Evolutionary conservation across 1,284 basidiomycete species (phyloP).

Genomic region (Coniferiporia sulphurascens): DNA sequence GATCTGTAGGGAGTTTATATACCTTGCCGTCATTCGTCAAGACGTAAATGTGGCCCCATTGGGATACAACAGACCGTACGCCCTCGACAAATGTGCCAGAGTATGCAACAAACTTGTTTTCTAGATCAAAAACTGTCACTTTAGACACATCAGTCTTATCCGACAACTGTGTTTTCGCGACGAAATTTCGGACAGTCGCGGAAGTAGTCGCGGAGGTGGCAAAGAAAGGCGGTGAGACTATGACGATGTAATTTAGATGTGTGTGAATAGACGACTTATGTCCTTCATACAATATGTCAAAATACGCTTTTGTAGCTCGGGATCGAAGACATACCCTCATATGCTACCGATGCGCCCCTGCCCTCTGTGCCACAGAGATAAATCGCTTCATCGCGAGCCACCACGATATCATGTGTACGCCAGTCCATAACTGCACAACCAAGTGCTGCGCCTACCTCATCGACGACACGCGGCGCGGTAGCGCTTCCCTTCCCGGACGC

Average conservation of each 20-base stretch:
- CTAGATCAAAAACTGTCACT: constrained; percentile 87
- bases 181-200: constrained; percentile 73
- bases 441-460: constrained; percentile 82
- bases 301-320: background rate
- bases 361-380: constrained; percentile 85
- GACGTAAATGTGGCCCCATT: constrained; percentile 76
- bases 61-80: constrained; percentile 73
- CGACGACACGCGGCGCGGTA: constrained; percentile 61
- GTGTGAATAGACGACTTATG: constrained; percentile 67
- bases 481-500: constrained; percentile 75
- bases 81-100: constrained; percentile 76
- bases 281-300: constrained; percentile 34
- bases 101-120: constrained; percentile 90
- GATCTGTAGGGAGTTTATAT: constrained; percentile 19
- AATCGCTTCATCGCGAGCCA: constrained; percentile 90
- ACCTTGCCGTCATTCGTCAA: constrained; percentile 75
- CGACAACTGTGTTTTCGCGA: constrained; percentile 42
- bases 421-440: constrained; percentile 83
- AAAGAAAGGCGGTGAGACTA: constrained; percentile 82
- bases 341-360: constrained; percentile 82
- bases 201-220: constrained; percentile 62
- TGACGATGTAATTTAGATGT: constrained; percentile 79
- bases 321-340: constrained; percentile 60
- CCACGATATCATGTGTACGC: constrained; percentile 67
- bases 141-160: constrained; percentile 70